Conservation (phyloP, 768 basidiomycete genomes). For the Suillus clintonianus region DNA sequence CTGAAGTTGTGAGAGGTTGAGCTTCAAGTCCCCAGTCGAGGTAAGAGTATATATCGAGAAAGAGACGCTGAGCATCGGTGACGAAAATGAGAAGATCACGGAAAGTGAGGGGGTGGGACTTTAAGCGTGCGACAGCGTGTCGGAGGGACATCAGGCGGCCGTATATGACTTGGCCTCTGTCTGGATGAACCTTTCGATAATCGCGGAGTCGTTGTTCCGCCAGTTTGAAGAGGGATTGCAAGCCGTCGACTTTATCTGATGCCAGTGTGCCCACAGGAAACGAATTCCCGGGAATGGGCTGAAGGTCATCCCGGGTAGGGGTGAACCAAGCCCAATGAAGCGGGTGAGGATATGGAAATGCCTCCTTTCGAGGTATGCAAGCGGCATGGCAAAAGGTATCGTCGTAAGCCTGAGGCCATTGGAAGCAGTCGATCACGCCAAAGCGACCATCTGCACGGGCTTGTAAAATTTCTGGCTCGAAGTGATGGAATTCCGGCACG, state of each 20-base stretch:
- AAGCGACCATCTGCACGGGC: neutral
- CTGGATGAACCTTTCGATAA: neutral
- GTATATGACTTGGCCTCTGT: neutral
- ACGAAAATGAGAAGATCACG: slow-evolving; percentile 3
- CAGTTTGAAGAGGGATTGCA: no score
- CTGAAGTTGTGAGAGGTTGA: neutral
- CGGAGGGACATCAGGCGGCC: neutral
- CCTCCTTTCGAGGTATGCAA: slow-evolving; percentile 1
- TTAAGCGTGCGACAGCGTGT: neutral
- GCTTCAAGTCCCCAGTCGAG: neutral
- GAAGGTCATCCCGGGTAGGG: neutral
- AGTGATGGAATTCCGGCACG: neutral
- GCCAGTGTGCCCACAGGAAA: slow-evolving; percentile 3
- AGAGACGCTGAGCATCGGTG: slow-evolving; percentile 2
- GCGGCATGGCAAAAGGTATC: no score
- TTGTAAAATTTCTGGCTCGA: neutral
- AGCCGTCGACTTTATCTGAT: neutral
- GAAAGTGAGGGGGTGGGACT: slow-evolving; percentile 4
- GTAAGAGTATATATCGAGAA: slow-evolving; percentile 6
- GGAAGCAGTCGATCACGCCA: neutral
- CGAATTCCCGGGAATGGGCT: neutral
- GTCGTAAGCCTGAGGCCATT: slow-evolving; percentile 3
- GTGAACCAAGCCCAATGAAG: slow-evolving; percentile 7
- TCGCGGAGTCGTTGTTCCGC: no score
- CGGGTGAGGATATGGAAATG: slow-evolving; percentile 3